phyloP scores from a whole-genome alignment of 306 rosid species.

The Castanopsis chinensis region DNA sequence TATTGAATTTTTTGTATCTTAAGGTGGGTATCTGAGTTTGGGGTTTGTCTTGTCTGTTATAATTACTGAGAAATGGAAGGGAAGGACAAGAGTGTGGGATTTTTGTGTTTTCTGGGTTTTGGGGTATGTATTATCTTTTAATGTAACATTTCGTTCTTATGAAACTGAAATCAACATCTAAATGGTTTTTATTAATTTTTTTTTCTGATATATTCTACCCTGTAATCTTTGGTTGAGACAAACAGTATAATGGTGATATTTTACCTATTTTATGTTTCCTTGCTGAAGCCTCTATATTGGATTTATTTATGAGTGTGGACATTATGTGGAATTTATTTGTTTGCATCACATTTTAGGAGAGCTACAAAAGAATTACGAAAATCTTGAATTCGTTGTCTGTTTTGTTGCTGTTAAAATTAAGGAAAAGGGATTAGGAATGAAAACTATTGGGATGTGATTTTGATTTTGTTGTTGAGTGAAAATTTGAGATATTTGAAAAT shows the following conservation, averaged over 20 bases:
- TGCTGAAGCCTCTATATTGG: not conserved
- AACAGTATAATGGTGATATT: not conserved
- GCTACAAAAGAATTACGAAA: not conserved
- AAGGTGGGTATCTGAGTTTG: not conserved
- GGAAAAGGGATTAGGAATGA: not conserved
- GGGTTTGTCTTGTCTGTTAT: not conserved
- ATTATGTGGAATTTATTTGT: not conserved
- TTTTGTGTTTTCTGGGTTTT: not conserved
- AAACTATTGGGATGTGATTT: not conserved
- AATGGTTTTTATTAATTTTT: not conserved
- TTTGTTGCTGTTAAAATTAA: not conserved
- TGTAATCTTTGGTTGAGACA: not conserved
- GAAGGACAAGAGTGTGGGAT: not conserved
- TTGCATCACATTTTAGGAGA: not conserved
- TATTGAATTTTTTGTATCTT: not conserved
- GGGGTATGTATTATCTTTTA: not conserved
- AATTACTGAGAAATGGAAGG: not conserved
- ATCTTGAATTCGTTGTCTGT: not conserved
- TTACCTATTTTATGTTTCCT: not conserved
- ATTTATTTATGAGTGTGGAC: not conserved
- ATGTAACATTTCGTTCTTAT: not conserved
- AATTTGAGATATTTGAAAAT: not conserved
- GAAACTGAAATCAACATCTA: not conserved
- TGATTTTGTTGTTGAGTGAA: not conserved
- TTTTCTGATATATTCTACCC: not conserved